Percentiles rank a stretch among this genome's conserved stretches.
These are phyloP conservation scores for Polysphondylium violaceum DNA, from an alignment of 78 protist species.

Conservation along the genomic window DNA sequence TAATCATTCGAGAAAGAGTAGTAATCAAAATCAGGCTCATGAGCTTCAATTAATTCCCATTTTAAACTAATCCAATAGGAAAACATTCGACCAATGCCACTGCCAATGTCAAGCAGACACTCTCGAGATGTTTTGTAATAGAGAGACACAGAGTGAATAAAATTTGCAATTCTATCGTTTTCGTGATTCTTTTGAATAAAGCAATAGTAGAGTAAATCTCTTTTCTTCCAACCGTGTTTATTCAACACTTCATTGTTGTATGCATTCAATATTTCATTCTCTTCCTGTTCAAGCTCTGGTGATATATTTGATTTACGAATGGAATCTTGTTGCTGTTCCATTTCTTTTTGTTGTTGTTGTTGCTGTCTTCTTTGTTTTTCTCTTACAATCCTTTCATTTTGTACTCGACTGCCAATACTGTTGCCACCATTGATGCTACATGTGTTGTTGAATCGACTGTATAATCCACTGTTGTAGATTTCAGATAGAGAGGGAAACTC, in stretches of 20 bases:
- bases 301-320: too few relatives aligned
- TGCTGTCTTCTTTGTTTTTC: background rate
- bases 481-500: slow-evolving; percentile 18
- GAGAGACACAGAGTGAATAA: background rate
- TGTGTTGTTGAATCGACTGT: background rate
- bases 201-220: slow-evolving; percentile 60
- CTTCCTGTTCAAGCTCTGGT: background rate
- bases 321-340: too few relatives aligned
- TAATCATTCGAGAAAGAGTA: slow-evolving; percentile 26
- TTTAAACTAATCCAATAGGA: slow-evolving; percentile 8
- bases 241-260: too few relatives aligned
- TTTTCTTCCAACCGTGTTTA: slow-evolving; percentile 42
- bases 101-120: slow-evolving; percentile 40
- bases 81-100: slow-evolving; percentile 75
- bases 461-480: background rate
- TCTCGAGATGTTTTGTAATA: background rate
- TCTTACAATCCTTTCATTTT: slow-evolving; percentile 9
- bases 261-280: background rate
- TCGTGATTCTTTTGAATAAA: slow-evolving; percentile 62
- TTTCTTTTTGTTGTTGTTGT: background rate
- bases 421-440: background rate
- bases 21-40: slow-evolving; percentile 64
- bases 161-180: slow-evolving; percentile 9
- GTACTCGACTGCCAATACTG: background rate
- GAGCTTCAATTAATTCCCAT: slow-evolving; percentile 41